Base-by-base conservation (phyloP, 768 basidiomycete genomes). In the Porpolomopsis calyptriformis region DNA sequence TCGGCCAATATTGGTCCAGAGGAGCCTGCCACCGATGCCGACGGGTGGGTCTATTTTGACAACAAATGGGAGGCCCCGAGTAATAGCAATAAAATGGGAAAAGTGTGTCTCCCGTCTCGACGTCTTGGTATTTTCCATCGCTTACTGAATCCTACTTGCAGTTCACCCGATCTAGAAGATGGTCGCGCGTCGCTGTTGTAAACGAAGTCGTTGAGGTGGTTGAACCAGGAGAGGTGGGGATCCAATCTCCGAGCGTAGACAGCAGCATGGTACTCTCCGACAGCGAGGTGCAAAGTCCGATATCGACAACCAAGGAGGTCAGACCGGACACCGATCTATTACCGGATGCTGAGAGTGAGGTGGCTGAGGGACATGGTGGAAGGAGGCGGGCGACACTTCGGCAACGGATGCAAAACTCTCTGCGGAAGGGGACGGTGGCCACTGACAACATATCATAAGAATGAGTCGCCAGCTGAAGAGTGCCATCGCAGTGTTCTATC, bases 31-130 rank as follows among this genome's bases (percentile, higher is more conserved):
- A 94, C 91, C 1, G 92, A 97, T 58, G 58, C 70, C 3, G 89
- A 93, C 49, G 92, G 92, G 3, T 97, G 92, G 92, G 74, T 91
- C 4, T 96, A 91, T 56, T 84, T 81, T 2, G 92, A 93, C 54
- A 97, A 97, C 61, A 94, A 96, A 60, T 97, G 92, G 92, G 91
- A 96, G 57, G 73, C 67, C 16, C 69, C 74, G 37, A 80, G 78
- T 45, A 68, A 69, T 46, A 84, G 81, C 53, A 87, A 88, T 40
- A 88, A 89, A 4, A 76, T 93, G 66, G 85, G 91, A 60, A 92
- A 92, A 70, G 82, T 81, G 34, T 35, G 65, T 55, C 20, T 20
- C 24, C 24, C 20, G 6, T 27, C 20, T 9, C n/a, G 22, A 14
- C 49, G 16, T 29, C 18, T 25, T 31, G 14, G 27, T 22, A 54